Evolutionary conservation across 192 early-diverging fungal genomes (phyloP).

Genomic region (Coemansia pectinata): DNA sequence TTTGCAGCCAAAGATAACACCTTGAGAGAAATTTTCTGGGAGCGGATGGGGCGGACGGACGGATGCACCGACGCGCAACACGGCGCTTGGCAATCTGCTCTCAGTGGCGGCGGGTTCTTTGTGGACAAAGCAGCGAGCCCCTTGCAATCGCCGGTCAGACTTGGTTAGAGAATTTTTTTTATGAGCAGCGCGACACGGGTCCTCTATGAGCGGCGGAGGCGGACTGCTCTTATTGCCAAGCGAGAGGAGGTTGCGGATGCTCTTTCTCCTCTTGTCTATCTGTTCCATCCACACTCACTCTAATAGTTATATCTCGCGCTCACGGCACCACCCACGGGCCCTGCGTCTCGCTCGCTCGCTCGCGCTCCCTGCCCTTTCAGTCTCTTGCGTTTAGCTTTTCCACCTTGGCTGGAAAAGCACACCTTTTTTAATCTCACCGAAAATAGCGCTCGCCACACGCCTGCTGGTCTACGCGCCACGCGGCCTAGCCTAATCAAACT

Average conservation of each 20-base stretch:
- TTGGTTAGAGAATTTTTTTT: constrained; percentile 1
- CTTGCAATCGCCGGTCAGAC: not conserved
- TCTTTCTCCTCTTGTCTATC: not conserved
- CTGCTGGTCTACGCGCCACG: constrained; percentile 4
- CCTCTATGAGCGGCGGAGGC: not conserved
- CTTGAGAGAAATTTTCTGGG: not conserved
- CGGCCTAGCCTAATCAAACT: not conserved
- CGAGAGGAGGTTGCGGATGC: not conserved
- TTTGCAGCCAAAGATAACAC: not conserved
- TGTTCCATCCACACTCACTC: not conserved
- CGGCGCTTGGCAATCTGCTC: not conserved
- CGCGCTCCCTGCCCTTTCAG: not conserved
- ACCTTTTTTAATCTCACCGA: not conserved
- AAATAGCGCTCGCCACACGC: not conserved
- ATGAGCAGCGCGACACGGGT: not conserved
- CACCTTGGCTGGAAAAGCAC: not conserved
- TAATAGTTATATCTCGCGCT: not conserved
- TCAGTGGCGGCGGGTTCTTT: not conserved
- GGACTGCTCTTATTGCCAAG: not conserved
- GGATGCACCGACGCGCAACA: not conserved
- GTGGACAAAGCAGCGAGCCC: not conserved
- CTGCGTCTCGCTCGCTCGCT: not conserved
- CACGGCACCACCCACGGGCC: not conserved
- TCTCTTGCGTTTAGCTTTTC: not conserved
- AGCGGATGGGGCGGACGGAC: not conserved